Conservation (phyloP, 1,284 basidiomycete genomes). For the Rhizoctonia solani region DNA sequence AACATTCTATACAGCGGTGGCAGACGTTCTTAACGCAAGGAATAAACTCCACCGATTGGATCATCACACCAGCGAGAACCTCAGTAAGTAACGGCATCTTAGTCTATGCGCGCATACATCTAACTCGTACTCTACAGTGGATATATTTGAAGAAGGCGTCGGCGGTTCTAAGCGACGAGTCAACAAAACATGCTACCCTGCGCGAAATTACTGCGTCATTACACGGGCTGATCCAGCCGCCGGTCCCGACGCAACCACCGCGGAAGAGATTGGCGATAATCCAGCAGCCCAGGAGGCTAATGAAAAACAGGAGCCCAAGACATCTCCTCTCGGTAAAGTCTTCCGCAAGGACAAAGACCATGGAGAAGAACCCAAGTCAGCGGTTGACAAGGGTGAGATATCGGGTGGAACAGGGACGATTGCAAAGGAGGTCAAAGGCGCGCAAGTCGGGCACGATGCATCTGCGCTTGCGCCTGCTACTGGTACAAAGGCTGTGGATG, state of each 20-base stretch:
- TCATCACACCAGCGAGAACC: conserved; percentile 48
- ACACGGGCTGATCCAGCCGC: conserved; percentile 40
- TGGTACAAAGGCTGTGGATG: conserved; percentile 39
- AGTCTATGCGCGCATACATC: neutral
- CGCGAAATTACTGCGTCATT: conserved; percentile 42
- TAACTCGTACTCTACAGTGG: conserved; percentile 3
- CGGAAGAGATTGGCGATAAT: conserved; percentile 20
- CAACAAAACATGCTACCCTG: conserved; percentile 37
- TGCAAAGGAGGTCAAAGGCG: conserved; percentile 39
- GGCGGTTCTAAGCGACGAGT: conserved; percentile 38
- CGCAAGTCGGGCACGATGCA: conserved; percentile 37
- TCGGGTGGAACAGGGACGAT: conserved; percentile 34
- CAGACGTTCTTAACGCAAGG: conserved; percentile 43
- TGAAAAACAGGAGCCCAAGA: conserved; percentile 15
- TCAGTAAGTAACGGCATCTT: conserved; percentile 41
- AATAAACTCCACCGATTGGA: conserved; percentile 48
- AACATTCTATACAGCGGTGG: conserved; percentile 42
- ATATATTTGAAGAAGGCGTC: conserved; percentile 32
- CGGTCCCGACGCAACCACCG: conserved; percentile 13
- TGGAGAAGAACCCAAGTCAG: neutral
- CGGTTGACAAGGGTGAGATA: conserved; percentile 36
- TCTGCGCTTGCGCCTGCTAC: conserved; percentile 39
- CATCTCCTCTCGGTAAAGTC: conserved; percentile 5
- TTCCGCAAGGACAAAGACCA: neutral
- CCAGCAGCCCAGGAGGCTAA: conserved; percentile 19